Evolutionary conservation across 345 rosid genomes (phyloP), one percentile per base, ranked within the genome.

Genomic region (Hypericum perforatum): DNA sequence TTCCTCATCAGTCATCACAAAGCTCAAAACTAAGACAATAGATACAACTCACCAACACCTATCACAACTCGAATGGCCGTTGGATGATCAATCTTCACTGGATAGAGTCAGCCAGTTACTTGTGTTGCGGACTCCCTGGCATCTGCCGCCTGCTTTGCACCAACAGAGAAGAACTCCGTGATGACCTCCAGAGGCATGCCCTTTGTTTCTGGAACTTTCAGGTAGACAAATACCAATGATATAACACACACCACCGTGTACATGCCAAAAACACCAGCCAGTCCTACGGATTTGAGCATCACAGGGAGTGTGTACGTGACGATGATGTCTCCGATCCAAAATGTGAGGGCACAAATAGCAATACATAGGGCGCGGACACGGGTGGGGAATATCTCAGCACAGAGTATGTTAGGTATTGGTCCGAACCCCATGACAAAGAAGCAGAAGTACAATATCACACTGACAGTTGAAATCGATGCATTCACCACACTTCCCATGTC

Each of bases 101-200:
- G 32, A 22, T 22, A 4, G 4, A 22, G 32, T 22, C 32, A 22
- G 32, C 32, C 32, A 22, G 32, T 22, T 4, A 1, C 32, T 22
- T 22, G 32, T 22, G 32, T 22, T 4, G 32, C 32, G 32, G 32
- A 22, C 32, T 22, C 32, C 32, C 32, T 84, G 41, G 62, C 76
- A 58, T 75, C 77, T 43, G 66, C 82, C 49, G 64, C 82, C 60
- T 74, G 94, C 69, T 74, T 84, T 37, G 87, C 95, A 32, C 97
- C 98, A 13, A 92, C 66, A 11, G 87, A 63, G 63, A 92, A 85
- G 82, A 92, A 85, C 76, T 89, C 97, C 0, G 88, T 68, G 22
- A 92, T 85, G 57, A 92, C 96, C 76, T 92, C 98, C 47, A 92
- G 94, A 8, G 97, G 98, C 97, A 92, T 92, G 48, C 95, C 97